A percentile compares a stretch with the other conserved stretches of the same genome.
phyloP scores from a whole-genome alignment of 2,329 filamentous ascomycete species.

The Thelonectria blattea region DNA sequence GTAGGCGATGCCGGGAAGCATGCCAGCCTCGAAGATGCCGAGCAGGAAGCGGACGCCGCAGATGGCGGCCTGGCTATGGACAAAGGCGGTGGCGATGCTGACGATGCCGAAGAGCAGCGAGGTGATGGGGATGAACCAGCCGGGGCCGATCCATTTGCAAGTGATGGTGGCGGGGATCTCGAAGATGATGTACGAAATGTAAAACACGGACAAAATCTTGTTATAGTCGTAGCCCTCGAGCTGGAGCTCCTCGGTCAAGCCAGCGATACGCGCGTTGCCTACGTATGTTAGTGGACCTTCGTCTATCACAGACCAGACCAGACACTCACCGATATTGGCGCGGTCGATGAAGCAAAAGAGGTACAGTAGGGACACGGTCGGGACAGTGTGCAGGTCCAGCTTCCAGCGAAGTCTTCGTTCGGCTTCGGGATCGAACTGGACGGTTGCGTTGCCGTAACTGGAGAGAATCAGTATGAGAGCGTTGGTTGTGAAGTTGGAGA shows the following conservation, averaged over 20 bases:
- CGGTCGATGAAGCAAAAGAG: constrained; percentile 78
- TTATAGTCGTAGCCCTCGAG: constrained; percentile 69
- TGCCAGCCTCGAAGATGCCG: constrained; percentile 68
- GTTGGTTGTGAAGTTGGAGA: neutral
- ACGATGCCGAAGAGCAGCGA: constrained; percentile 63
- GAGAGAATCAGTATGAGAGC: neutral
- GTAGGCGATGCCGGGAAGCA: constrained; percentile 71
- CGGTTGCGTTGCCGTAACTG: constrained; percentile 36
- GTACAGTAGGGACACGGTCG: constrained; percentile 70
- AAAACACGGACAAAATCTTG: constrained; percentile 65
- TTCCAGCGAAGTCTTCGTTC: constrained; percentile 66
- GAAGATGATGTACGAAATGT: constrained; percentile 70
- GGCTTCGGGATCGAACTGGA: constrained; percentile 44
- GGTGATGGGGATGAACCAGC: constrained; percentile 66
- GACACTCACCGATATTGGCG: constrained; percentile 69
- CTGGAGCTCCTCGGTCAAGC: constrained; percentile 60
- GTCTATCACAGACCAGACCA: too few relatives aligned
- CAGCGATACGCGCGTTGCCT: constrained; percentile 61
- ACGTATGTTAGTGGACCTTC: neutral
- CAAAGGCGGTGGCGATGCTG: constrained; percentile 67
- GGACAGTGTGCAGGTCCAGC: constrained; percentile 69
- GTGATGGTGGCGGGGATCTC: constrained; percentile 67
- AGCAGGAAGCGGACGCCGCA: constrained; percentile 66
- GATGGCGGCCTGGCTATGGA: constrained; percentile 53
- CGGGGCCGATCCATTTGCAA: constrained; percentile 70